phyloP scores from a whole-genome alignment of 257 asterid genomes.

The Solanum pimpinellifolium region DNA sequence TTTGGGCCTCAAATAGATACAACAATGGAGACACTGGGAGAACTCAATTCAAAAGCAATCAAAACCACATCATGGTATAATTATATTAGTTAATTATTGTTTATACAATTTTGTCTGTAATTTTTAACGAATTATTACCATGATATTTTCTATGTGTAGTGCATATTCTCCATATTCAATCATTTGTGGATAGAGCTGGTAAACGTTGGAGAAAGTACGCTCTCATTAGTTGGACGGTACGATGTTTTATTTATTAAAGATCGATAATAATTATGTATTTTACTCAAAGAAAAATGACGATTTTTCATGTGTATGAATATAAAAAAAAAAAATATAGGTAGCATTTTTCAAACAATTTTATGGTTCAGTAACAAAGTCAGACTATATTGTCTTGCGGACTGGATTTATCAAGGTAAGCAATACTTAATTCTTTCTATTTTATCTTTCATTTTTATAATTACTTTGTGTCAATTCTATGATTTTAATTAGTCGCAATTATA shows the following conservation, averaged over 20 bases:
- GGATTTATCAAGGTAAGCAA: slow-evolving; percentile 67
- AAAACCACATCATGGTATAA: slow-evolving; percentile 23
- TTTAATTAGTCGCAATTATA: neutral
- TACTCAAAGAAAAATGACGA: neutral
- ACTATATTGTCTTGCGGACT: slow-evolving; percentile 58
- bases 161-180: slow-evolving; percentile 7
- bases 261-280: neutral
- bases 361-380: slow-evolving; percentile 79
- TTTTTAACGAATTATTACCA: neutral
- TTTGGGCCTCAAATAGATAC: slow-evolving; percentile 28
- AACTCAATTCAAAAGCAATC: slow-evolving; percentile 27
- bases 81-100: neutral
- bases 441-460: neutral
- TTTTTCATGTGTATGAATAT: neutral
- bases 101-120: neutral
- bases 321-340: slow-evolving; percentile 21
- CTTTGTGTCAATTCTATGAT: neutral
- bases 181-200: slow-evolving; percentile 50
- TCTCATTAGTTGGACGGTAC: slow-evolving; percentile 67
- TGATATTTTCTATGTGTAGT: neutral
- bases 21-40: slow-evolving; percentile 82
- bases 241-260: slow-evolving; percentile 4
- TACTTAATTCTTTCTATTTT: neutral
- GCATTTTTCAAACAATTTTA: slow-evolving; percentile 82
- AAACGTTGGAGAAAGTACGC: slow-evolving; percentile 60